phyloP scores from a whole-genome alignment of 805 yeast genomes.

The Wickerhamiella hasegawae region DNA sequence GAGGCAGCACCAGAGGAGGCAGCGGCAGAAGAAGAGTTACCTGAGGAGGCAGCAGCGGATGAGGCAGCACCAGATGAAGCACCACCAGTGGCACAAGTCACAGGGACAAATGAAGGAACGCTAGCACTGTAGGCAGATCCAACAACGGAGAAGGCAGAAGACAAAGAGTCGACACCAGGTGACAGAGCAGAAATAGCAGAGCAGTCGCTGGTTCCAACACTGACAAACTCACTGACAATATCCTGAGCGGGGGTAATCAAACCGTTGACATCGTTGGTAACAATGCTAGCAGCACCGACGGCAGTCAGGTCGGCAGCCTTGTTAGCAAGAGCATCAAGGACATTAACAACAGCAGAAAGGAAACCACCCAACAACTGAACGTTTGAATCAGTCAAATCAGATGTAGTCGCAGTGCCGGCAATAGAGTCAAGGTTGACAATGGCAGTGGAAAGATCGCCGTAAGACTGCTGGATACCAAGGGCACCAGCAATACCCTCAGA shows the following conservation, averaged over 20 bases:
- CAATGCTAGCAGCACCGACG: slow-evolving; percentile 13
- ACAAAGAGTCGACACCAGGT: slow-evolving; percentile 2
- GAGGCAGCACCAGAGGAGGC: too few species aligned
- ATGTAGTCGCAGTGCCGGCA: slow-evolving; percentile 4
- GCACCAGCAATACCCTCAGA: slow-evolving; percentile 15
- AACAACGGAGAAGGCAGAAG: slow-evolving; percentile 4
- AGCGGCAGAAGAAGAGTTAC: too few species aligned
- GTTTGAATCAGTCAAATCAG: background rate
- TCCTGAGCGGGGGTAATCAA: slow-evolving; percentile 7
- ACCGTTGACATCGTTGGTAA: slow-evolving; percentile 9
- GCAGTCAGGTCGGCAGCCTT: slow-evolving; percentile 14
- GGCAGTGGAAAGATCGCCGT: slow-evolving; percentile 8
- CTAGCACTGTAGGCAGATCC: slow-evolving; percentile 3
- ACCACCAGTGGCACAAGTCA: too few species aligned
- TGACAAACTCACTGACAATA: slow-evolving; percentile 7
- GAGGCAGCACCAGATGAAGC: too few species aligned
- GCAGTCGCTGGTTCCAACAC: slow-evolving; percentile 2
- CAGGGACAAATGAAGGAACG: too few species aligned
- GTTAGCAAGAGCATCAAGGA: slow-evolving; percentile 11
- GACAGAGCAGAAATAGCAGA: slow-evolving; percentile 2
- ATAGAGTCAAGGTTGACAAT: slow-evolving; percentile 6
- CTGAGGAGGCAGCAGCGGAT: too few species aligned
- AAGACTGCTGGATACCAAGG: slow-evolving; percentile 14
- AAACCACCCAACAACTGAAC: background rate
- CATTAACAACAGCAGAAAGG: slow-evolving; percentile 3